Percentiles rank a stretch among this genome's conserved stretches.
phyloP scores from a whole-genome alignment of 148 eudicot species.

The Arctostaphylos glauca region DNA sequence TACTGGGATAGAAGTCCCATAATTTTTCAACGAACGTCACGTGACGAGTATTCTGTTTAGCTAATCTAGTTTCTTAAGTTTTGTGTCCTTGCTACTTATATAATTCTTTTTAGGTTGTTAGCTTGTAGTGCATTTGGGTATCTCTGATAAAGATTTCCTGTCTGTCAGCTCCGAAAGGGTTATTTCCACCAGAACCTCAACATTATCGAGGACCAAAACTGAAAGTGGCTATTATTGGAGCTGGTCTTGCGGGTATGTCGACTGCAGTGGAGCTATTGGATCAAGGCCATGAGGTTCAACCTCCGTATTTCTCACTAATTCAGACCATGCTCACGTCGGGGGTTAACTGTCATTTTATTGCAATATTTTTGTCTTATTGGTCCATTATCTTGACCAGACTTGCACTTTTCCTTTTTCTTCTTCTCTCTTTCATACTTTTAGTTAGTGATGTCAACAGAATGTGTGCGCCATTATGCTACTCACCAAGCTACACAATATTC shows the following conservation, averaged over 20 bases:
- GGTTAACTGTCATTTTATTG: neutral
- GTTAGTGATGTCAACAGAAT: neutral
- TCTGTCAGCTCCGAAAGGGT: constrained; percentile 89
- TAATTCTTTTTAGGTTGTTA: neutral
- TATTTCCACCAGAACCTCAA: constrained; percentile 95
- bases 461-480: neutral
- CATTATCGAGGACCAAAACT: constrained; percentile 88
- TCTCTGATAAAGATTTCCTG: constrained; percentile 16
- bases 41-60: neutral
- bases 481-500: neutral
- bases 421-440: neutral
- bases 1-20: neutral
- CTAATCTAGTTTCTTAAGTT: neutral
- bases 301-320: constrained; percentile 7
- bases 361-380: neutral
- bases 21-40: neutral
- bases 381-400: neutral
- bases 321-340: neutral
- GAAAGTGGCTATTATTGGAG: constrained; percentile 92
- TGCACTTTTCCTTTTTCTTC: neutral
- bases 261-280: constrained; percentile 99
- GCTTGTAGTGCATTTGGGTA: neutral
- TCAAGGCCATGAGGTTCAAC: constrained; percentile 93
- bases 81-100: neutral
- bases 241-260: constrained; percentile 99